Base-by-base conservation (phyloP, 2,329 filamentous ascomycete species). In the Xylogone sp. region DNA sequence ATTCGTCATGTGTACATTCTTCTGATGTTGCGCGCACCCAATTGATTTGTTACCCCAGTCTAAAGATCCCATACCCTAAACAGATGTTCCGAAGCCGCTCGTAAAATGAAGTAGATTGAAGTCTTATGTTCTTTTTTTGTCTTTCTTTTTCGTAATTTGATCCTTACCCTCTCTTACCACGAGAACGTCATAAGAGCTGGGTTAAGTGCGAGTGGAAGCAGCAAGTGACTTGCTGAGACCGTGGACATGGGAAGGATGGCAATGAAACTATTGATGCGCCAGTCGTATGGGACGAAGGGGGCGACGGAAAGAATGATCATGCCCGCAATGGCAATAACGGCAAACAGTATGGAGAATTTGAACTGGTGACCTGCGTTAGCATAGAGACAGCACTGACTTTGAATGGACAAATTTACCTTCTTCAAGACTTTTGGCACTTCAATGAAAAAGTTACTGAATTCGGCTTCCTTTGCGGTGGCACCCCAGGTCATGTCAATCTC, bases 401-500 rank as follows among this genome's bases (percentile, higher is more conserved):
- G 34, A 39, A 16, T 9, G 5, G 62, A 65, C 61, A 69, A 75
- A 68, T 86, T 82, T 69, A 90, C 90, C 65, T 82, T 84, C 70
- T 84, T 86, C 61, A 93, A 67, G 42, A 95, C 87, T 65, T 87
- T 87, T 29, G 87, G 86, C 18, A 92, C 81, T 66, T 94, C 90
- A 54, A 89, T 87, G 71, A 92, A 93, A 71, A 95, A 95, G 69
- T 90, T 88, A 21, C 87, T 86, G 63, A 87, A 84, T 62, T 90
- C 86, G 46, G 82, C 82, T 72, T 96, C 90, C 71, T 95, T 95
- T 42, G 84, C 81, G 0, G 90, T 95, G 1, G 89, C 84, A 47
- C 89, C 89, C 90, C 90, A 94, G 2, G 81, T 82, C 86, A 94
- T 93, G 70, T 94, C 80, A 65, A 93, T 83, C 71, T 88, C 83